Evolutionary conservation across 306 rosid genomes (phyloP).

Genomic region (apple (Malus domestica)): ASM211411v1 NC_041803.1:988001-988500

Average conservation of each 20-base stretch:
- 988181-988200: neutral
- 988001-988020: conserved; percentile 75
- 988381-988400: conserved; percentile 84
- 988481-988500: conserved; percentile 52
- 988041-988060: conserved; percentile 78
- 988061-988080: conserved; percentile 87
- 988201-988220: neutral
- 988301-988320: neutral
- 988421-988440: conserved; percentile 79
- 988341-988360: conserved; percentile 24
- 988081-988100: conserved; percentile 91
- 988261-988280: too few relatives aligned
- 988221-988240: too few relatives aligned
- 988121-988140: conserved; percentile 89
- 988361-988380: conserved; percentile 85
- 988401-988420: conserved; percentile 93
- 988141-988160: conserved; percentile 69
- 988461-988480: conserved; percentile 94
- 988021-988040: conserved; percentile 81
- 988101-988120: conserved; percentile 87
- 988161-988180: conserved; percentile 47
- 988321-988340: neutral
- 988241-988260: too few relatives aligned
- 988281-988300: neutral
- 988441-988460: conserved; percentile 77